Base-by-base conservation (phyloP, 2,329 filamentous ascomycete species). In the Chrysoporthe austroafricana region DNA sequence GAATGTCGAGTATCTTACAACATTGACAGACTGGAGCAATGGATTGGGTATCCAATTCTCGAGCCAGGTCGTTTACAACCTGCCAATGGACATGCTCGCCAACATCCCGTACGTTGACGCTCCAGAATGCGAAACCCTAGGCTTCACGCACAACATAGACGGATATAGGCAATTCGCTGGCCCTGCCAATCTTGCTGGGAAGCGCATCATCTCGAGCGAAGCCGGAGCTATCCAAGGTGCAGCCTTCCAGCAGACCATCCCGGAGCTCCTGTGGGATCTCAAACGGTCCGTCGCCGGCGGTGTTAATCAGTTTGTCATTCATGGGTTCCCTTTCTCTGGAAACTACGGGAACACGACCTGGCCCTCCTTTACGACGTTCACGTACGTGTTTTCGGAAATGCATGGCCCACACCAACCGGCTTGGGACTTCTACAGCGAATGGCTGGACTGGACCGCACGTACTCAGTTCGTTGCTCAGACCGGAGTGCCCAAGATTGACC, bases 291-390 rank as follows among this genome's bases (percentile, higher is more conserved):
- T 80, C 56, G 77, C 78, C 1, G 82, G 77, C 3, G 78, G 78
- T 1, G 74, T 84, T 21, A 84, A 81, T 52, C 77, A 80, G 54
- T 72, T 81, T 48, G 77, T 85, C 4, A 71, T 84, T 8, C 83
- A 85, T 67, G 83, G 82, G 0, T 75, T 75, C 58, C 72, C 80
- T 0, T 82, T 80, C 62, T 76, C 77, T 0, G 79, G 78, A 1
- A 70, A 78, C 5, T 84, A 84, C 64, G 72, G 72, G 0, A 78
- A 80, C 61, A 84, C 83, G 0, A 84, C 83, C 0, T 85, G 83
- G 83, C 83, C 83, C 0, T 81, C 80, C 0, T 83, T 78, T 63
- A 79, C 79, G 0, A 76, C 82, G 0, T 84, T 85, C 66, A 67
- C 63, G 6, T 85, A 82, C 68, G 52, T 74, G 0, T 83, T 80